phyloP scores from a whole-genome alignment of 1,284 basidiomycete genomes.

The Rhizopogon parksii region DNA sequence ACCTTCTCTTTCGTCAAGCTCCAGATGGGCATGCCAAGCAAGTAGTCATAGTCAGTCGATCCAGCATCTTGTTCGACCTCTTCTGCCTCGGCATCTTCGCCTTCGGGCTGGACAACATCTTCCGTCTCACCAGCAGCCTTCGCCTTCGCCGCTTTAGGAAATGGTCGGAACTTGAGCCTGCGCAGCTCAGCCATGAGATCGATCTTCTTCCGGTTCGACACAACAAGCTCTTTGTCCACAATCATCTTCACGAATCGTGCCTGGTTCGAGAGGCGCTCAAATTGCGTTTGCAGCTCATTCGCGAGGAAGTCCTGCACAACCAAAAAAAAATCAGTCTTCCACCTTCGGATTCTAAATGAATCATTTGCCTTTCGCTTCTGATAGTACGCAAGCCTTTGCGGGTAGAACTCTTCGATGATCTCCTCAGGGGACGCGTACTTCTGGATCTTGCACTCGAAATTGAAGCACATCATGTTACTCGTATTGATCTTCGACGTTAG shows the following conservation, averaged over 20 bases:
- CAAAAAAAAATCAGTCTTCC: neutral
- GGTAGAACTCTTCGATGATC: conserved; percentile 92
- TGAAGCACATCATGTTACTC: conserved; percentile 98
- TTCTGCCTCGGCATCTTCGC: conserved; percentile 54
- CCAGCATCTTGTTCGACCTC: conserved; percentile 36
- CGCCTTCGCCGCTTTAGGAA: conserved; percentile 73
- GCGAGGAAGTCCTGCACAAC: conserved; percentile 72
- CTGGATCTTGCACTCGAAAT: conserved; percentile 93
- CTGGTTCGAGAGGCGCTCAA: conserved; percentile 90
- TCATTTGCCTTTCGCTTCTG: conserved; percentile 83
- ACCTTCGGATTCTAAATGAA: too few species aligned
- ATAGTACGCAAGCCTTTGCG: conserved; percentile 84
- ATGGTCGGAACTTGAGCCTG: conserved; percentile 79
- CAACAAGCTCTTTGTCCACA: conserved; percentile 79
- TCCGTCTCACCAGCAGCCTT: conserved; percentile 69
- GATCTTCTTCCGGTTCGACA: conserved; percentile 87
- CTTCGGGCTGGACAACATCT: conserved; percentile 55
- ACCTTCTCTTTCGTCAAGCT: conserved; percentile 94
- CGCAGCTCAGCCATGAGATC: conserved; percentile 86
- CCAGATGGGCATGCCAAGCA: conserved; percentile 93
- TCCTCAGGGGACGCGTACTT: conserved; percentile 89
- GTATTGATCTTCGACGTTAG: conserved; percentile 79
- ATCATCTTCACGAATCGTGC: conserved; percentile 98
- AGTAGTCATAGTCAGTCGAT: conserved; percentile 84
- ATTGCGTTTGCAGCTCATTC: conserved; percentile 74